phyloP scores from a whole-genome alignment of 2,329 filamentous ascomycete species.

The Hysterium pulicare region DNA sequence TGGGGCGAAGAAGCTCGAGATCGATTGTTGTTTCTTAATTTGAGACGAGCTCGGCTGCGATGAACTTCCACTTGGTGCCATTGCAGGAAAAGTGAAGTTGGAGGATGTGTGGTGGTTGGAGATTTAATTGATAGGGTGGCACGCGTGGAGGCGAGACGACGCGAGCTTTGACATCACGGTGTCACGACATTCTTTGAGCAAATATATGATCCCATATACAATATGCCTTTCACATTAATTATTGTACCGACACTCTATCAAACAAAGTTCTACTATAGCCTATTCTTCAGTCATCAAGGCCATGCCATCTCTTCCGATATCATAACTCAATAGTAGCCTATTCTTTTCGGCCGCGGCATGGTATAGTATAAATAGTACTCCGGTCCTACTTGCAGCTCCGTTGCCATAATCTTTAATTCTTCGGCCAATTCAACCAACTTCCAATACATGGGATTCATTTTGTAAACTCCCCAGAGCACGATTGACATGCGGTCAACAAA shows the following conservation, averaged over 20 bases:
- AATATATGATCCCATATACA: too few species aligned
- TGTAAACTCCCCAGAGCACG: background rate
- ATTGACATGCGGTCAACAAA: background rate
- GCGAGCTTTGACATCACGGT: slow-evolving; percentile 12
- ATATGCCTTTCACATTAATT: too few species aligned
- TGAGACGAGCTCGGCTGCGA: slow-evolving; percentile 32
- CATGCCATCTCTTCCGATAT: too few species aligned
- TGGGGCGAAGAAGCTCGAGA: slow-evolving; percentile 77
- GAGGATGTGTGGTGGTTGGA: background rate
- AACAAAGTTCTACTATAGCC: too few species aligned
- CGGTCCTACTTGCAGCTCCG: background rate
- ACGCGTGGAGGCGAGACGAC: too few species aligned
- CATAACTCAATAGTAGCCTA: background rate
- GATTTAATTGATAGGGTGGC: slow-evolving; percentile 1
- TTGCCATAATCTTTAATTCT: background rate
- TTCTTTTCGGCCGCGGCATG: background rate
- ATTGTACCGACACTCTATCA: too few species aligned
- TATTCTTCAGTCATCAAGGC: too few species aligned
- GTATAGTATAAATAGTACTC: background rate
- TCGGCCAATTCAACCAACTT: background rate
- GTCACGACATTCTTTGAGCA: slow-evolving; percentile 2
- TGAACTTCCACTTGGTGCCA: slow-evolving; percentile 37
- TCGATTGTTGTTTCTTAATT: slow-evolving; percentile 70
- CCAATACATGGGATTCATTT: background rate
- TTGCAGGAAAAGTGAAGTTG: slow-evolving; percentile 12